phyloP scores from a whole-genome alignment of 805 yeast species.

The Candida odintsovae region DNA sequence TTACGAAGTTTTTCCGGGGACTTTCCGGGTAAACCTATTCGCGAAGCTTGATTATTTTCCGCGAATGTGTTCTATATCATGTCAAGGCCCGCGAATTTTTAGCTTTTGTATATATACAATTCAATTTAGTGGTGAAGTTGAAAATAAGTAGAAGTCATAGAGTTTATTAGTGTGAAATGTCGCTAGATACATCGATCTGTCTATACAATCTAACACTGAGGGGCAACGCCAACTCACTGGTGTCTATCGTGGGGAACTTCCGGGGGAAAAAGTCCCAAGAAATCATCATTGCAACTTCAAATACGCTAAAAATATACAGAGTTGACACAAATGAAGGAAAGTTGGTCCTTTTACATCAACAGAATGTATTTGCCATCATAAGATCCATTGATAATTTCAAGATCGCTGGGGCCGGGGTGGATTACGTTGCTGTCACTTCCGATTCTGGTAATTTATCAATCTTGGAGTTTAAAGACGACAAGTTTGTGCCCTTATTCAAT shows the following conservation, averaged over 20 bases:
- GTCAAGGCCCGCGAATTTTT: neutral
- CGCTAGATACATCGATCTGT: conserved; percentile 25
- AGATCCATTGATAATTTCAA: conserved; percentile 47
- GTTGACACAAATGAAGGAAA: conserved; percentile 53
- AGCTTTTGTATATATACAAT: neutral
- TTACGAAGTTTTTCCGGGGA: neutral
- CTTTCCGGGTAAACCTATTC: neutral
- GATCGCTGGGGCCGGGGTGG: conserved; percentile 46
- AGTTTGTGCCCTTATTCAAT: conserved; percentile 39
- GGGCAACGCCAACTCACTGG: conserved; percentile 46
- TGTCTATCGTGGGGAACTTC: conserved; percentile 66
- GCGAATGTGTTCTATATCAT: neutral
- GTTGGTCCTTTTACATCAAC: conserved; percentile 35
- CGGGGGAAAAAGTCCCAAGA: conserved; percentile 54
- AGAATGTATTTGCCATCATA: conserved; percentile 53
- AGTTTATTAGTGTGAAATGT: neutral
- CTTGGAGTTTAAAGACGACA: conserved; percentile 39
- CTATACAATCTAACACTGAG: conserved; percentile 71
- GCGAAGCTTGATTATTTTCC: neutral
- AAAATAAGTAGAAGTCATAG: neutral
- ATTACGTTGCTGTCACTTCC: conserved; percentile 60
- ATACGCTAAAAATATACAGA: conserved; percentile 39
- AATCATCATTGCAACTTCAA: conserved; percentile 51
- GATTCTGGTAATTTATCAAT: conserved; percentile 73
- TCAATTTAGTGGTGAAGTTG: neutral